Conservation (phyloP, 352 stramenopile species). For the Phytophthora meadii region DNA sequence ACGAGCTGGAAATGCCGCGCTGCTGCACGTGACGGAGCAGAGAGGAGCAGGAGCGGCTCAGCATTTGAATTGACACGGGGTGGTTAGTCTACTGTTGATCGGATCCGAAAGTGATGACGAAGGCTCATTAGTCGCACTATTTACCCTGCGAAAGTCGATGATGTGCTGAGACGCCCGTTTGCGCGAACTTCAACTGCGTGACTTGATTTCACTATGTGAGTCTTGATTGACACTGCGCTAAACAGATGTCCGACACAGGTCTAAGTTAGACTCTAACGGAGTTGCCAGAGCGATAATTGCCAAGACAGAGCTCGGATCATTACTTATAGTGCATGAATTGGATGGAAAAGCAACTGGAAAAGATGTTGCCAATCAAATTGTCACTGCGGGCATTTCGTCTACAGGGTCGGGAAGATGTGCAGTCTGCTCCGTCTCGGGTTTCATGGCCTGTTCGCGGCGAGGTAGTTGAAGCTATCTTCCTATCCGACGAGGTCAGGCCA, state of each 20-base stretch:
- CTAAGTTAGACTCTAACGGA: too few relatives aligned
- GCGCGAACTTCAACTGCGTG: conserved; percentile 21
- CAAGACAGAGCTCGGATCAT: background rate
- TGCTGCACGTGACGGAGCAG: conserved; percentile 25
- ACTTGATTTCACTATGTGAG: conserved; percentile 22
- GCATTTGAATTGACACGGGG: conserved; percentile 5
- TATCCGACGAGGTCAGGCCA: background rate
- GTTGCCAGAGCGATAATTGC: background rate
- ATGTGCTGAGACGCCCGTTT: conserved; percentile 19
- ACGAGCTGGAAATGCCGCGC: conserved; percentile 64
- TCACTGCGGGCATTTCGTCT: conserved; percentile 7
- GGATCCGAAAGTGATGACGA: conserved; percentile 18
- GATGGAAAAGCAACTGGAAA: background rate
- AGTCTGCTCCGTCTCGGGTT: conserved; percentile 7
- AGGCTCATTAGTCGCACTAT: conserved; percentile 12
- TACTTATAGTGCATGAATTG: background rate
- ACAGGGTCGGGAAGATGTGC: conserved; percentile 2
- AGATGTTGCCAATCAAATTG: background rate
- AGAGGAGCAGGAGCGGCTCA: conserved; percentile 19
- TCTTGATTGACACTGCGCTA: conserved; percentile 1
- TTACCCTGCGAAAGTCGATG: conserved; percentile 29
- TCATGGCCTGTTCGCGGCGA: background rate
- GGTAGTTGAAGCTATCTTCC: conserved; percentile 7
- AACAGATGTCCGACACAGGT: conserved; percentile 3
- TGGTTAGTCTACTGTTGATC: background rate